Evolutionary conservation across 2,329 filamentous ascomycete genomes (phyloP).

Genomic region (Apiospora sp.): DNA sequence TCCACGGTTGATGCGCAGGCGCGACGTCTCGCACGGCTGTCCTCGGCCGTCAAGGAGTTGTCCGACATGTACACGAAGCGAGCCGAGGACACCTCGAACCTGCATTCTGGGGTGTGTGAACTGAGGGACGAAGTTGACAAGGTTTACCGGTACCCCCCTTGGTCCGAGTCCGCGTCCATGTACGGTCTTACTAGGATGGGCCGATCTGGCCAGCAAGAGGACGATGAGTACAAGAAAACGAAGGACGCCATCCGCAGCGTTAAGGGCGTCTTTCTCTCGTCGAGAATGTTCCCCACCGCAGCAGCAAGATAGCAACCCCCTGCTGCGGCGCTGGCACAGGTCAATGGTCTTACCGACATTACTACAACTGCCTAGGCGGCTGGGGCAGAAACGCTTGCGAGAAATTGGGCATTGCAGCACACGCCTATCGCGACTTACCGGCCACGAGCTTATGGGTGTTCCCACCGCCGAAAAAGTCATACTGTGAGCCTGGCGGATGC

Average conservation of each 20-base stretch:
- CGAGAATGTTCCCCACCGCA: slow-evolving; percentile 72
- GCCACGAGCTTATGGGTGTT: neutral
- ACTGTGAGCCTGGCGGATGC: neutral
- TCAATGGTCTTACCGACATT: slow-evolving; percentile 14
- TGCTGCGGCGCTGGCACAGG: slow-evolving; percentile 34
- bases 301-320: slow-evolving; percentile 41
- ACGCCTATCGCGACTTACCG: neutral
- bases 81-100: slow-evolving; percentile 58
- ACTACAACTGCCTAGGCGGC: slow-evolving; percentile 15
- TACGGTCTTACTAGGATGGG: slow-evolving; percentile 48
- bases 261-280: slow-evolving; percentile 79
- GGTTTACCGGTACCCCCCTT: slow-evolving; percentile 55
- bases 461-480: neutral
- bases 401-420: neutral
- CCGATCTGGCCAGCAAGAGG: slow-evolving; percentile 57
- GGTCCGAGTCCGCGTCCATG: slow-evolving; percentile 49
- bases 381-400: neutral
- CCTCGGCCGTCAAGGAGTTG: slow-evolving; percentile 51
- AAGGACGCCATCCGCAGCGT: slow-evolving; percentile 80
- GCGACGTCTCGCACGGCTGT: slow-evolving; percentile 52
- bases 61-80: slow-evolving; percentile 52
- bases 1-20: slow-evolving; percentile 49
- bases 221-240: slow-evolving; percentile 76
- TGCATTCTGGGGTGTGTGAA: slow-evolving; percentile 61
- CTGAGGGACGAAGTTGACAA: slow-evolving; percentile 72